phyloP scores from a whole-genome alignment of 495 filamentous ascomycete genomes.

The Penicillium bialowiezense region DNA sequence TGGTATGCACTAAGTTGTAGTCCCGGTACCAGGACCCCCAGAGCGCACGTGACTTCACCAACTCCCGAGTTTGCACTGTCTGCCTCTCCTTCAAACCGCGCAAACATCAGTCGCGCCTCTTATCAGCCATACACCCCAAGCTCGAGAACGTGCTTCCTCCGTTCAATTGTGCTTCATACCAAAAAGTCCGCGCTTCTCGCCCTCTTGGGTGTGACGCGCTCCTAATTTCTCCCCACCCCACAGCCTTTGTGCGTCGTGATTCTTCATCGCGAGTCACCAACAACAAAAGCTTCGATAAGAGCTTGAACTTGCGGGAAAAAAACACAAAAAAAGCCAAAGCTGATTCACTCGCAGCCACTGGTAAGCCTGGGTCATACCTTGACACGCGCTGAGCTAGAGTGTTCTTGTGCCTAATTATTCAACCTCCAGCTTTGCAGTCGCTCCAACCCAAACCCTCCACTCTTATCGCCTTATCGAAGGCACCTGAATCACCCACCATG shows the following conservation, averaged over 20 bases:
- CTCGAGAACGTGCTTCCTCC: not conserved
- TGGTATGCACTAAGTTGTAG: no score
- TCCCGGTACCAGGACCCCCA: no score
- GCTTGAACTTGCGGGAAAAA: not conserved
- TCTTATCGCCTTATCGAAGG: slow-evolving; percentile 4
- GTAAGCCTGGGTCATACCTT: no score
- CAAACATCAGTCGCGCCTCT: slow-evolving; percentile 37
- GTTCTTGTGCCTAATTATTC: not conserved
- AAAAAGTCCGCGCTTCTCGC: slow-evolving; percentile 3
- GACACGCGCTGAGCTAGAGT: not conserved
- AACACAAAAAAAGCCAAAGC: no score
- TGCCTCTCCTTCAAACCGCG: slow-evolving; percentile 46
- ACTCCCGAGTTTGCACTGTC: slow-evolving; percentile 46
- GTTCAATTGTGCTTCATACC: not conserved
- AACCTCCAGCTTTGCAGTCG: not conserved
- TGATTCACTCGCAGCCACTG: no score
- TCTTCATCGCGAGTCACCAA: not conserved
- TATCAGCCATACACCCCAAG: slow-evolving; percentile 8
- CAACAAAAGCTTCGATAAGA: slow-evolving; percentile 3
- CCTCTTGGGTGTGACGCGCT: slow-evolving; percentile 13
- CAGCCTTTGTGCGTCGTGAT: no score
- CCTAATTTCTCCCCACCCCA: not conserved
- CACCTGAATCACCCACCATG: slow-evolving; percentile 16
- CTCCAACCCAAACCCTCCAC: not conserved
- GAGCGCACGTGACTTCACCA: slow-evolving; percentile 15